Base-by-base conservation (phyloP, 768 basidiomycete species). In the Pleurotus platypus region DNA sequence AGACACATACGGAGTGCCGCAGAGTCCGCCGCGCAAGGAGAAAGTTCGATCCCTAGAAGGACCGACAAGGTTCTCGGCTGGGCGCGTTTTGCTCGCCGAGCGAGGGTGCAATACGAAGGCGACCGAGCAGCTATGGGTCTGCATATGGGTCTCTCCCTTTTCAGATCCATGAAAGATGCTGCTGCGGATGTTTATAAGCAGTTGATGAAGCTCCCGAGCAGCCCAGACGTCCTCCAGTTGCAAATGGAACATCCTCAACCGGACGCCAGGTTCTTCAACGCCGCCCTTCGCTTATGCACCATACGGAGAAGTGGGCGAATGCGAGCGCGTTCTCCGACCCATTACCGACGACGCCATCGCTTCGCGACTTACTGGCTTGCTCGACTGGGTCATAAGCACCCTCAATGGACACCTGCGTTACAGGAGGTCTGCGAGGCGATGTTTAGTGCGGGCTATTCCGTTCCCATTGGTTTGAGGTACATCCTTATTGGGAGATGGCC, bases 211-310 rank as follows among this genome's bases (percentile, higher is more conserved):
- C 38, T 54, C 35, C 40, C 56, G 39, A 39, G 46, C 53, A 56
- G 26, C 40, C 18, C 58, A 22, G 59, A 59, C 55, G 49, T 60
- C 18, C 13, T 16, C n/a, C n/a, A 43, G 61, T 45, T 46, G 2
- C 56, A 64, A 24, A 57, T 72, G 37, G 63, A 73, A 54, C 62
- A 75, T 16, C 80, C 80, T 6, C 58, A 59, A 22, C 79, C 82
- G 0, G 89, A 91, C 61, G 80, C 78, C n/a, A 75, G 80, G 46
- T 89, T 89, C 65, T 89, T 85, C 71, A 88, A 87, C 55, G 83
- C 83, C 1, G 73, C 82, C 7, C 69, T 90, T 11, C 67, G 71
- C 8, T 69, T 86, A 46, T 75, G 79, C 38, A 64, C 15, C 51
- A 48, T 37, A 43, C 24, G 47, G 54, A 51, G 47, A 57, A n/a